Evolutionary conservation across 495 filamentous ascomycete species (phyloP).

Genomic region (Immersiella caudata): DNA sequence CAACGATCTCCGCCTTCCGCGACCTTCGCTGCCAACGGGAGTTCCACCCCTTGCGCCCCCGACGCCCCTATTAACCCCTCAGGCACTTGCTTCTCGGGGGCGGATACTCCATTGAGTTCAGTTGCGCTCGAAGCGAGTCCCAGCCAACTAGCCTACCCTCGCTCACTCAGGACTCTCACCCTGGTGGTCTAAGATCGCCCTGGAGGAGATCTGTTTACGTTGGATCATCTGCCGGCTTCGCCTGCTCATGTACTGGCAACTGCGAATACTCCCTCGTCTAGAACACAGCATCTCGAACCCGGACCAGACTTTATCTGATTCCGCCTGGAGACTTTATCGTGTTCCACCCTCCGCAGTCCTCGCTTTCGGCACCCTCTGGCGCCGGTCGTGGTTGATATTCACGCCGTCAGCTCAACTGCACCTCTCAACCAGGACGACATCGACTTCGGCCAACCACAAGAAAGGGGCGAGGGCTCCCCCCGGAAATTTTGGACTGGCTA

Average conservation of each 20-base stretch:
- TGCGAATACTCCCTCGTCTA: background rate
- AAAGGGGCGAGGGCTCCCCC: background rate
- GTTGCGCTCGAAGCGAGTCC: slow-evolving; percentile 10
- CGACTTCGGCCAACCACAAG: background rate
- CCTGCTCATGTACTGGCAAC: background rate
- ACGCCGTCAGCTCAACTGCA: background rate
- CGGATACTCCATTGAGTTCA: background rate
- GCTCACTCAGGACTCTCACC: background rate
- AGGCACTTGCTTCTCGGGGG: slow-evolving; percentile 13
- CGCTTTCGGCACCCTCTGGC: too few species aligned
- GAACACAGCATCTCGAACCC: background rate
- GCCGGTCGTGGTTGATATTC: background rate
- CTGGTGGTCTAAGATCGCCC: background rate
- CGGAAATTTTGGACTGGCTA: background rate
- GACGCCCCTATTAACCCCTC: slow-evolving; percentile 3
- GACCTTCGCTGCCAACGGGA: background rate
- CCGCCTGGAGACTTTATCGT: too few species aligned
- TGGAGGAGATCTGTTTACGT: background rate
- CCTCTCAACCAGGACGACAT: background rate
- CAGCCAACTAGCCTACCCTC: slow-evolving; percentile 24
- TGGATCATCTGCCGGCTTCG: background rate
- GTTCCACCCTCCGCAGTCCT: too few species aligned
- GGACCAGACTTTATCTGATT: background rate
- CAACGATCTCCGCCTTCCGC: background rate
- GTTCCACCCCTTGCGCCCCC: background rate